These are phyloP conservation scores for Moelleriella libera DNA, from an alignment of 2,329 filamentous ascomycete species.

Conservation along the genomic window DNA sequence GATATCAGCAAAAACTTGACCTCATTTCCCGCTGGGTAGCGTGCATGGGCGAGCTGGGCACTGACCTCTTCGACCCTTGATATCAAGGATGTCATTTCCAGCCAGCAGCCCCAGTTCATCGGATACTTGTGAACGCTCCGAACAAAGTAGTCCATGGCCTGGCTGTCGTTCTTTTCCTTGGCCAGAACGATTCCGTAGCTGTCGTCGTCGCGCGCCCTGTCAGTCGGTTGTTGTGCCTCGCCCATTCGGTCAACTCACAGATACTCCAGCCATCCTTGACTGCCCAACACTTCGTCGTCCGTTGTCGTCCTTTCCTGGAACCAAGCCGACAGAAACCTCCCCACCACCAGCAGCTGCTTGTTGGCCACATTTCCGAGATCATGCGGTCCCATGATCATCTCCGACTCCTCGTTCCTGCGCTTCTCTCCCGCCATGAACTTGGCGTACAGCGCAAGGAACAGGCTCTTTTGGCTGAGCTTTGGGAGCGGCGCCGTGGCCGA, in stretches of 20 bases:
- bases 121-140: conserved; percentile 78
- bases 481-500: conserved; percentile 24
- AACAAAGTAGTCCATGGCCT: conserved; percentile 77
- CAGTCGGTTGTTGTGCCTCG: neutral
- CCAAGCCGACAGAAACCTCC: conserved; percentile 66
- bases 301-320: conserved; percentile 50
- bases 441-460: conserved; percentile 86
- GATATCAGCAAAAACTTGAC: neutral
- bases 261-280: conserved; percentile 90
- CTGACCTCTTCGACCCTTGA: conserved; percentile 64
- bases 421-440: conserved; percentile 92
- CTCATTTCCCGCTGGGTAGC: neutral
- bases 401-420: conserved; percentile 86
- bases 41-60: neutral
- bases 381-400: conserved; percentile 91
- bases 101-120: conserved; percentile 96
- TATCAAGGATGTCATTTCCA: conserved; percentile 75
- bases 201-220: neutral
- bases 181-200: conserved; percentile 79
- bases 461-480: conserved; percentile 69
- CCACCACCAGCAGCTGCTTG: conserved; percentile 66
- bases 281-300: conserved; percentile 43
- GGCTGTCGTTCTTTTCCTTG: conserved; percentile 78
- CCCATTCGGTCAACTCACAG: conserved; percentile 27
- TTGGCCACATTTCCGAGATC: conserved; percentile 77